Conservation (phyloP, 148 eudicot genomes). For the Nepenthes gracilis region DNA sequence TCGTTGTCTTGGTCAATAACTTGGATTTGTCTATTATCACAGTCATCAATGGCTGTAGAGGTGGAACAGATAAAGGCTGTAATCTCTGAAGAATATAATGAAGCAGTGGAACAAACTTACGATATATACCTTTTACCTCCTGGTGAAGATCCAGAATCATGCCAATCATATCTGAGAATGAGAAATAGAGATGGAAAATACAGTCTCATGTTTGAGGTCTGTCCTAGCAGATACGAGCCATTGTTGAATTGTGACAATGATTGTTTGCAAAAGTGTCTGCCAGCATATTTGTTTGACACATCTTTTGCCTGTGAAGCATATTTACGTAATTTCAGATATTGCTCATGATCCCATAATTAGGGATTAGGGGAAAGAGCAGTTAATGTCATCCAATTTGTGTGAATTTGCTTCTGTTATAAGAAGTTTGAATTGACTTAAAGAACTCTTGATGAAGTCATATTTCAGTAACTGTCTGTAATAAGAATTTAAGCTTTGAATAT, state of each 20-base stretch:
- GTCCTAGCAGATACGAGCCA: slow-evolving; percentile 8
- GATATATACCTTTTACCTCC: slow-evolving; percentile 95
- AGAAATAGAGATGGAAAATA: slow-evolving; percentile 94
- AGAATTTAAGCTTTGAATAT: too few species aligned
- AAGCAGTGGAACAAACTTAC: slow-evolving; percentile 65
- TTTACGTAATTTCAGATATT: too few species aligned
- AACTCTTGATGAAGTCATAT: too few species aligned
- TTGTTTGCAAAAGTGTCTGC: too few species aligned
- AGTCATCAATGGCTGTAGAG: slow-evolving; percentile 60
- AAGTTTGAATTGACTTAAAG: too few species aligned
- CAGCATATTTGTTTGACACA: too few species aligned
- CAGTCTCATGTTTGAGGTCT: slow-evolving; percentile 97
- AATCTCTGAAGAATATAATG: slow-evolving; percentile 39
- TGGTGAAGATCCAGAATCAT: slow-evolving; percentile 97
- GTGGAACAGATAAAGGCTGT: slow-evolving; percentile 58
- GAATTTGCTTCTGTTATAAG: too few species aligned
- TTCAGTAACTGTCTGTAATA: too few species aligned
- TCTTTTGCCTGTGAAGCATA: not conserved
- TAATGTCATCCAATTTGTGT: too few species aligned
- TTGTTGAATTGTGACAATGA: not conserved
- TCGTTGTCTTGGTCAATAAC: too few species aligned
- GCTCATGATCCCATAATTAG: too few species aligned
- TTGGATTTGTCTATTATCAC: not conserved
- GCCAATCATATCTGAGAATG: slow-evolving; percentile 95
- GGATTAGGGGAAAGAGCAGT: too few species aligned